Evolutionary conservation across 2,329 filamentous ascomycete genomes (phyloP).

Genomic region (Botrytis tulipae): DNA sequence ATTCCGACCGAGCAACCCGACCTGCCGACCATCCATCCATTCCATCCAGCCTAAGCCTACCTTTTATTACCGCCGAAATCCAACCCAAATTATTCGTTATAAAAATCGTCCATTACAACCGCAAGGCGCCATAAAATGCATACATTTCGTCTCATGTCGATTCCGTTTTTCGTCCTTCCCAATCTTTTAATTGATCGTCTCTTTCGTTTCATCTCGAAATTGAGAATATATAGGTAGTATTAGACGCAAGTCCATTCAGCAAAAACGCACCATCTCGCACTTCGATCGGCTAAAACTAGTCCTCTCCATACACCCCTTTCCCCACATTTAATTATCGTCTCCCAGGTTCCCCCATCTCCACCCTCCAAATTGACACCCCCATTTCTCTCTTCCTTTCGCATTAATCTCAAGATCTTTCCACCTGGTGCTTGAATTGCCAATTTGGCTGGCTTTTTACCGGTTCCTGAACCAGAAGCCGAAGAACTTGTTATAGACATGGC

Average conservation of each 20-base stretch:
- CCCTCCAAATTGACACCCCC: constrained; percentile 50
- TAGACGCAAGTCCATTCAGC: constrained; percentile 65
- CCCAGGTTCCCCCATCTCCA: constrained; percentile 75
- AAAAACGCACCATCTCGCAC: constrained; percentile 88
- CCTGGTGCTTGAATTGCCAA: constrained; percentile 90
- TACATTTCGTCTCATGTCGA: constrained; percentile 10
- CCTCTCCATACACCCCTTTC: constrained; percentile 80
- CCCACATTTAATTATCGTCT: constrained; percentile 87
- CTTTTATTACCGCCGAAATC: constrained; percentile 12
- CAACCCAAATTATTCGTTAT: constrained; percentile 19
- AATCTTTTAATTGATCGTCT: neutral
- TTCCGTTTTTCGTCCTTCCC: neutral
- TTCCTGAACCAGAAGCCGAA: constrained; percentile 55
- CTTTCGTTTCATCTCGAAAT: neutral
- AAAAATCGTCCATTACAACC: constrained; percentile 18
- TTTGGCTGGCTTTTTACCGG: constrained; percentile 83
- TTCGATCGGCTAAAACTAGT: constrained; percentile 77
- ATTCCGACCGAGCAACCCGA: constrained; percentile 6
- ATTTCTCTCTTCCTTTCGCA: constrained; percentile 70
- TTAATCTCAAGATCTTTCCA: constrained; percentile 88
- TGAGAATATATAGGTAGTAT: constrained; percentile 17
- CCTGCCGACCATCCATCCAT: neutral
- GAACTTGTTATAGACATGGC: constrained; percentile 64
- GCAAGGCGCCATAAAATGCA: constrained; percentile 13
- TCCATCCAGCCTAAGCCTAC: neutral